Percentiles rank a stretch among this genome's conserved stretches.
Evolutionary conservation across 345 rosid species (phyloP).

Genomic region (Combretum micranthum): DNA sequence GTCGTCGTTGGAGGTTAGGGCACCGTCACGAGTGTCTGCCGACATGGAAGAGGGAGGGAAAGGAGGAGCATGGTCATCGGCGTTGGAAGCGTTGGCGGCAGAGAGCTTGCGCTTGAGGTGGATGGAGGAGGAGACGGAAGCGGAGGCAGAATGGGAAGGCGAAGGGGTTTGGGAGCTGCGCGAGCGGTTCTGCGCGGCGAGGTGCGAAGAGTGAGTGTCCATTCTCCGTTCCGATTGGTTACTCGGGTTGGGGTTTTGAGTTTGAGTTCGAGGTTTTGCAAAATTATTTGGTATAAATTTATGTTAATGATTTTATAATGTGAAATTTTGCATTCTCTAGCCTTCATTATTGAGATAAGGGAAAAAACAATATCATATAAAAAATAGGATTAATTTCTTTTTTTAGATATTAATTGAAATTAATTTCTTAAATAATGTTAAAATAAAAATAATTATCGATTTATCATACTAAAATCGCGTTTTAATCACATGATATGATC

Average conservation of each 20-base stretch:
- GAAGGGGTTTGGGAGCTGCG: constrained; percentile 88
- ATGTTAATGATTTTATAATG: too few species aligned
- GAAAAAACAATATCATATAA: too few species aligned
- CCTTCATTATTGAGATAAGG: too few species aligned
- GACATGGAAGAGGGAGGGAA: constrained; percentile 88
- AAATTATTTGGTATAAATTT: too few species aligned
- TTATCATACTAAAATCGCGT: too few species aligned
- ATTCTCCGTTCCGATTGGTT: constrained; percentile 13
- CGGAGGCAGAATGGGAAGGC: constrained; percentile 97
- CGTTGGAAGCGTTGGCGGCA: constrained; percentile 59
- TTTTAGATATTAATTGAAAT: too few species aligned
- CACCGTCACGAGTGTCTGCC: constrained; percentile 92
- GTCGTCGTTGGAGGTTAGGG: constrained; percentile 87
- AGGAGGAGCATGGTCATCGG: constrained; percentile 75
- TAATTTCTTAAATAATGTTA: too few species aligned
- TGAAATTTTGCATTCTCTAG: too few species aligned
- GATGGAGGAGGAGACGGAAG: constrained; percentile 85
- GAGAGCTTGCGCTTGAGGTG: constrained; percentile 84
- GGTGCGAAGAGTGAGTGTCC: constrained; percentile 73
- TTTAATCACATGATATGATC: too few species aligned
- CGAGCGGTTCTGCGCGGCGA: constrained; percentile 74
- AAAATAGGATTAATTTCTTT: too few species aligned
- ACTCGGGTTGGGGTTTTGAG: background rate
- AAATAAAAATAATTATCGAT: too few species aligned
- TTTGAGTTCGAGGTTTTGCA: constrained; percentile 3